Evolutionary conservation across 1,284 basidiomycete genomes (phyloP), one percentile per base, ranked within the genome.

Genomic region (Naganishia cerealis): DNA sequence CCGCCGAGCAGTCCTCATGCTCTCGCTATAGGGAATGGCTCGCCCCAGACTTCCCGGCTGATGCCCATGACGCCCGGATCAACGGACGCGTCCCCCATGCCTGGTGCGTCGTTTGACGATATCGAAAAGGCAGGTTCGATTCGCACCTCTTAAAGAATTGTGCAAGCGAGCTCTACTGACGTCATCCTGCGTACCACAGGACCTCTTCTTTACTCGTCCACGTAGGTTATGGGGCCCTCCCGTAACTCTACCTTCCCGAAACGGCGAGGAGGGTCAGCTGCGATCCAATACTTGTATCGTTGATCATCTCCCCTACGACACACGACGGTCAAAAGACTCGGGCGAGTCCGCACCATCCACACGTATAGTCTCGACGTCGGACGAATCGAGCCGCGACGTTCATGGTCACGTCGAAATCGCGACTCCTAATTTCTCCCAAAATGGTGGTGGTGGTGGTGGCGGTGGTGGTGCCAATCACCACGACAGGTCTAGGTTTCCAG

Each of bases 181-280:
- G n/a, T 36, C 33, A 12, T 56, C 4, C 21, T 29, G 4, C 29
- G 15, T 48, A 50, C 13, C 36, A 26, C 43, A 70, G 68, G 65
- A 63, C 33, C 46, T 67, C 4, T 70, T 70, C 54, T 70, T 67
- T 58, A 46, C 40, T 24, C 57, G 58, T 12, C 68, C 68, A 6
- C n/a, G 66, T 12, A 57, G 57, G 29, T 38, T 59, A 29, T 67
- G 66, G 66, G 66, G 66, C 12, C 59, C 24, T 12, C 66, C 66
- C 10, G 52, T 67, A 18, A 50, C 29, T 16, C 48, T 63, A 6
- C 61, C 61, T 29, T 63, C 61, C 10, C 48, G 61, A 9, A 52
- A 63, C 5, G 40, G 15, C 18, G 59, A 50, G 15, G 36, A 63
- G 29, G 29, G 29, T 16, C 50, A 26, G 9, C 36, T 29, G 6